A percentile compares a stretch with the other conserved stretches of the same genome.
Conservation (phyloP, 306 rosid species). For the Casuarina glauca region DNA sequence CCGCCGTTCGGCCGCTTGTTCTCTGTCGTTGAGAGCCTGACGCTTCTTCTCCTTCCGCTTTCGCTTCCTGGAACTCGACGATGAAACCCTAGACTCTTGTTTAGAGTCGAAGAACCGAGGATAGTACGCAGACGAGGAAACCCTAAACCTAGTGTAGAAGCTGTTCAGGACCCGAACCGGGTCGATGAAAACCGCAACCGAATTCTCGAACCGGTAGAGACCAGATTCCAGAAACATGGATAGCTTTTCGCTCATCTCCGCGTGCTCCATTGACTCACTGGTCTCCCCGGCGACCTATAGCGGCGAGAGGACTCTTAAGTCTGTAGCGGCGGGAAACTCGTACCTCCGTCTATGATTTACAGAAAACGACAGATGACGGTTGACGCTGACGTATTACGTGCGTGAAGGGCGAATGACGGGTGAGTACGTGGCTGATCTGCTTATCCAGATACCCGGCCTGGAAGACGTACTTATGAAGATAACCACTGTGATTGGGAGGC, state of each 20-base stretch:
- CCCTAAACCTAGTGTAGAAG: slow-evolving; percentile 57
- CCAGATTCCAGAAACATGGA: slow-evolving; percentile 54
- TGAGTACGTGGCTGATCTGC: no score
- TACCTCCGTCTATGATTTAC: background rate
- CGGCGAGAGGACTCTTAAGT: background rate
- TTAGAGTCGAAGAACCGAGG: slow-evolving; percentile 58
- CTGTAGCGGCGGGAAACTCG: background rate
- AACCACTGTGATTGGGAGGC: no score
- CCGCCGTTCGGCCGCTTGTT: slow-evolving; percentile 66
- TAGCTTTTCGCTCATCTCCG: slow-evolving; percentile 22
- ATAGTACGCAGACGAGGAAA: slow-evolving; percentile 70
- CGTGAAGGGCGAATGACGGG: no score
- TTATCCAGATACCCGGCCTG: no score
- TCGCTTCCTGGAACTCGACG: slow-evolving; percentile 46
- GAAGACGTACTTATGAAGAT: no score
- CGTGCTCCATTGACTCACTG: slow-evolving; percentile 28
- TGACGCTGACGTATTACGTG: no score
- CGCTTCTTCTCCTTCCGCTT: slow-evolving; percentile 50
- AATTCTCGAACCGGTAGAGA: slow-evolving; percentile 44
- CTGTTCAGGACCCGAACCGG: slow-evolving; percentile 76
- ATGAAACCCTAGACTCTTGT: slow-evolving; percentile 23
- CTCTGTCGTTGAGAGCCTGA: slow-evolving; percentile 63
- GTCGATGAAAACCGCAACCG: slow-evolving; percentile 62
- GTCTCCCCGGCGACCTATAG: background rate
- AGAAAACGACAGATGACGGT: no score